Evolutionary conservation across 257 asterid species (phyloP), one percentile per base, ranked within the genome.

Genomic region (Ilex asprella): DNA sequence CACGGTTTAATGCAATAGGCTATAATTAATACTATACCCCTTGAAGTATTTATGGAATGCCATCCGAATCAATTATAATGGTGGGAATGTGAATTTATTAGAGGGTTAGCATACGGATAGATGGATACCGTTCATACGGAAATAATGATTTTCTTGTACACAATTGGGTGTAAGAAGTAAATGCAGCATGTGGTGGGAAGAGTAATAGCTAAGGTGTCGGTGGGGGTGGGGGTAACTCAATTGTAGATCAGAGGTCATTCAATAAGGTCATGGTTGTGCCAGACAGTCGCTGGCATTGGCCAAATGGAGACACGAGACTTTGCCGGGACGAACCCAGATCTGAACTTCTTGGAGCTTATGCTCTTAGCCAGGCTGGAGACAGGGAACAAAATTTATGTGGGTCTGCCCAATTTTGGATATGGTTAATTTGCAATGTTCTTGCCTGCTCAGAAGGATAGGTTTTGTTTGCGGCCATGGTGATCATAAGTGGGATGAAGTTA

Each of bases 51-150:
- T 35, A 35, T 0, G 65, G 29, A 49, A 50, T 35, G 31, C 29
- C 51, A 13, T 58, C 56, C 35, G 15, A 39, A 44, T 50, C 55
- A 70, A 57, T 30, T 15, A 21, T 21, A 21, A 21, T 21, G 27
- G 56, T 39, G 31, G 6, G n/a, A 2, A 9, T 2, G 9, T 60
- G 61, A 65, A 56, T 49, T 31, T 56, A 21, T 21, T 31, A 52
- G 41, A 62, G 21, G 2, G 4, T 8, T 13, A 53, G 59, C 11
- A 60, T 31, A 53, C 30, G 39, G 62, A 11, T 35, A 31, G 62
- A 27, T 58, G 41, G 39, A 69, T 79, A 74, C 78, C 79, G 86
- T 73, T 67, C 47, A 72, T 77, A 83, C 83, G 84, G 89, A 79
- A 73, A 21, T 27, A 55, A 62, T 68, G 8, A 71, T 61, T 61